Conservation (phyloP, 305 asterid species). For the Rubia peregrina region DNA sequence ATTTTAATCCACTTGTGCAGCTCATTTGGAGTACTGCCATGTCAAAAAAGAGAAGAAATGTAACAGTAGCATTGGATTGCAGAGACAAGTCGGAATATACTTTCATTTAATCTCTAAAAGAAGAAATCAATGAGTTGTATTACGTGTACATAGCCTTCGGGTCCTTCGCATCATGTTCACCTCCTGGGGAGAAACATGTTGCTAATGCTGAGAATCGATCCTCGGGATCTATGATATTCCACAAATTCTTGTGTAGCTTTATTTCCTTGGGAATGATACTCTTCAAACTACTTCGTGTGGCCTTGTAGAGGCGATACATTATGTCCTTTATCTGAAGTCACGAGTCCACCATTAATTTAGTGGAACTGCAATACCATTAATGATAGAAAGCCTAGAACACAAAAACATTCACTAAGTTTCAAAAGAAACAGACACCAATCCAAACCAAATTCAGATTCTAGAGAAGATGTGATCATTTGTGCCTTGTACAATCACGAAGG, state of each 20-base stretch:
- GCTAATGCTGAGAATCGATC: slow-evolving; percentile 94
- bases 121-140: slow-evolving; percentile 16
- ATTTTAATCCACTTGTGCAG: slow-evolving; percentile 90
- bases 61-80: neutral
- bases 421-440: neutral
- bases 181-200: slow-evolving; percentile 86
- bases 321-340: slow-evolving; percentile 73
- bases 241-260: slow-evolving; percentile 70
- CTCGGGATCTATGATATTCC: slow-evolving; percentile 88
- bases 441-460: neutral
- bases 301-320: slow-evolving; percentile 79
- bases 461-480: neutral
- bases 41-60: slow-evolving; percentile 10
- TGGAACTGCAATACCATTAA: neutral
- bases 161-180: slow-evolving; percentile 55
- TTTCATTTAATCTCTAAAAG: slow-evolving; percentile 3
- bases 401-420: neutral
- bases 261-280: slow-evolving; percentile 91
- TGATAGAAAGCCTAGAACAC: neutral
- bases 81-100: neutral
- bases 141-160: slow-evolving; percentile 84
- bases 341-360: slow-evolving; percentile 1
- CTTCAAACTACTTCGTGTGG: slow-evolving; percentile 77
- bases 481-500: neutral
- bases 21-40: slow-evolving; percentile 78